These are phyloP conservation scores for Ophiostoma montium DNA, from an alignment of 2,329 filamentous ascomycete genomes.

Conservation along the genomic window DNA sequence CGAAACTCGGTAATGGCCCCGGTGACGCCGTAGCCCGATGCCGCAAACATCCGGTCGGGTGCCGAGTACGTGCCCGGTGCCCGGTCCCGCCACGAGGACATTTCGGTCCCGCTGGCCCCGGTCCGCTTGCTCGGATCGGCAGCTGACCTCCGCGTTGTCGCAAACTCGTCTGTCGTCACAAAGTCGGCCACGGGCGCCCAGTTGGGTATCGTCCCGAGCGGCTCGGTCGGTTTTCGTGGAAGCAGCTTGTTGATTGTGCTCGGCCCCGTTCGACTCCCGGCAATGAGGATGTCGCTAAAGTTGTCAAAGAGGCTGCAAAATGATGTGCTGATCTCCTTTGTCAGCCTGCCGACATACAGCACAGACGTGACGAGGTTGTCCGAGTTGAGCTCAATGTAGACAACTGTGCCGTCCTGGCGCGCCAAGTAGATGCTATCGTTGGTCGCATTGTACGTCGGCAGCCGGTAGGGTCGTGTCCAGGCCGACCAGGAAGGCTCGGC, in stretches of 20 bases:
- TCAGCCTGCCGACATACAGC: neutral
- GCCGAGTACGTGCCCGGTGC: conserved; percentile 37
- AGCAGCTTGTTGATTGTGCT: conserved; percentile 53
- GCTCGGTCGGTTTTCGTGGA: conserved; percentile 28
- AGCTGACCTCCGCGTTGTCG: conserved; percentile 12
- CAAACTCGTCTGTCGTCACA: conserved; percentile 29
- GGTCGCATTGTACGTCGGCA: conserved; percentile 42
- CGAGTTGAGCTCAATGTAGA: conserved; percentile 54
- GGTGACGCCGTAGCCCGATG: conserved; percentile 46
- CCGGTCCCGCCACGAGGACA: conserved; percentile 11
- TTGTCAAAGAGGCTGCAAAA: conserved; percentile 62
- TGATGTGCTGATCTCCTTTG: conserved; percentile 55
- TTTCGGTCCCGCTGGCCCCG: conserved; percentile 8
- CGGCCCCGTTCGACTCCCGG: conserved; percentile 63
- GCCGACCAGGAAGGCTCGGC: conserved; percentile 57
- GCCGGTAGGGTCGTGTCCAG: conserved; percentile 68
- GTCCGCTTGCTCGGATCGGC: neutral
- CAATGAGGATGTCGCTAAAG: conserved; percentile 63
- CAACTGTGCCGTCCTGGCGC: conserved; percentile 72
- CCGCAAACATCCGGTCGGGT: conserved; percentile 50
- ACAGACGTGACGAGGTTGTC: conserved; percentile 36
- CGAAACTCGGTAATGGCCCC: conserved; percentile 56
- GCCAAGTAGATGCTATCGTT: conserved; percentile 76
- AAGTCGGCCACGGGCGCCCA: conserved; percentile 48
- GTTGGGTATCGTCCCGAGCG: conserved; percentile 48